Conservation (phyloP, 192 early-diverging fungal genomes). For the Diversispora epigaea region DNA sequence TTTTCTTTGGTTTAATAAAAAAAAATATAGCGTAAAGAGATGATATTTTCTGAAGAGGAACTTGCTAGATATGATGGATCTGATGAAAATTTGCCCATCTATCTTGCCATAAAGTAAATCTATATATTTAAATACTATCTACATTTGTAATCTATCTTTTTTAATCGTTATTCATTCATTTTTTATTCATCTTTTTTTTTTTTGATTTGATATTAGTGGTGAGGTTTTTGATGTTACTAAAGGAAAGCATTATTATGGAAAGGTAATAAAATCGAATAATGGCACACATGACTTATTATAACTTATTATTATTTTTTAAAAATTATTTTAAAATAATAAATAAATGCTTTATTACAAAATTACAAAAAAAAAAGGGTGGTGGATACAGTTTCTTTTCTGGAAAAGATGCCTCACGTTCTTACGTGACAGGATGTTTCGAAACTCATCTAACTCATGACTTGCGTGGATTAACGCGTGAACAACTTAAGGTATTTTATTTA, state of each 20-base stretch:
- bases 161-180: conserved; percentile 6
- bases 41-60: conserved; percentile 73
- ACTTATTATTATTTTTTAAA: background rate
- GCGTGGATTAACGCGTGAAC: conserved; percentile 70
- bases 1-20: background rate
- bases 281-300: background rate
- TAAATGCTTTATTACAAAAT: background rate
- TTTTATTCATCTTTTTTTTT: conserved; percentile 2
- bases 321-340: background rate
- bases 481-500: conserved; percentile 65
- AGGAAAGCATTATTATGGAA: conserved; percentile 78
- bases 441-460: conserved; percentile 93
- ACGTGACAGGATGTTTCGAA: conserved; percentile 91
- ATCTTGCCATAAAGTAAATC: conserved; percentile 81
- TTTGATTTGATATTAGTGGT: conserved; percentile 54
- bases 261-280: conserved; percentile 51
- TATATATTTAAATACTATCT: background rate
- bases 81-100: conserved; percentile 78
- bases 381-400: conserved; percentile 90
- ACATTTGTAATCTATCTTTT: background rate
- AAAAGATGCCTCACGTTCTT: conserved; percentile 89
- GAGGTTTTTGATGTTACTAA: conserved; percentile 91
- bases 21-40: conserved; percentile 38
- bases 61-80: conserved; percentile 82
- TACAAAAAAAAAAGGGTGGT: conserved; percentile 49